phyloP scores from a whole-genome alignment of 2,329 filamentous ascomycete species.

The Alternaria panax region DNA sequence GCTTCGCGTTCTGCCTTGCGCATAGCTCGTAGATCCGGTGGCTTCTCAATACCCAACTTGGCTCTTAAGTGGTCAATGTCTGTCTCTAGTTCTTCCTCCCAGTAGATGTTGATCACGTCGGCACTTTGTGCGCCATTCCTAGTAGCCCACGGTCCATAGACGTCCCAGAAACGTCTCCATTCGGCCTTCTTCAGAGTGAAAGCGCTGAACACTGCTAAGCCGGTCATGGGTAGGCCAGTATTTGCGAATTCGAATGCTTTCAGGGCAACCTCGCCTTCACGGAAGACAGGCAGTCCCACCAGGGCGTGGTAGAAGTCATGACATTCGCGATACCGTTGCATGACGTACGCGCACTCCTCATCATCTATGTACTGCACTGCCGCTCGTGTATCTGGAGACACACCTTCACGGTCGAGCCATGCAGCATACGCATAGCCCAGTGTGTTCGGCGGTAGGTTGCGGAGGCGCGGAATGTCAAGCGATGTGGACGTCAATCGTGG shows the following conservation, averaged over 20 bases:
- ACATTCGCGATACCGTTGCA: constrained; percentile 96
- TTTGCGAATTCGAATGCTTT: constrained; percentile 98
- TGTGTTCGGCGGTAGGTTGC: constrained; percentile 72
- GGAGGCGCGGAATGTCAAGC: constrained; percentile 73
- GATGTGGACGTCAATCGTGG: constrained; percentile 83
- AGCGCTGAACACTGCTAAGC: constrained; percentile 78
- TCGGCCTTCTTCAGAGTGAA: constrained; percentile 69
- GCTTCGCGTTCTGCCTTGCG: constrained; percentile 74
- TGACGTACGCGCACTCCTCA: constrained; percentile 95
- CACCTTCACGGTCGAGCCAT: constrained; percentile 94
- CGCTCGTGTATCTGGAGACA: constrained; percentile 87
- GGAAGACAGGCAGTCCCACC: constrained; percentile 85
- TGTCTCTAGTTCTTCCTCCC: constrained; percentile 91
- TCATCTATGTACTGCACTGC: constrained; percentile 90
- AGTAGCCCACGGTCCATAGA: constrained; percentile 90
- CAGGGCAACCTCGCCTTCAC: constrained; percentile 96
- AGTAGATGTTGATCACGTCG: constrained; percentile 94
- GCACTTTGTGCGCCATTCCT: constrained; percentile 77
- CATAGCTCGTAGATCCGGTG: constrained; percentile 83
- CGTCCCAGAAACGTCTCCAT: constrained; percentile 71
- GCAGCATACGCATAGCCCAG: constrained; percentile 83
- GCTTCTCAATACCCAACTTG: constrained; percentile 83
- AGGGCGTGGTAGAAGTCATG: constrained; percentile 98
- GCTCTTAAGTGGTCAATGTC: constrained; percentile 78
- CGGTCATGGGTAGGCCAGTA: constrained; percentile 93